Conservation (phyloP, 768 basidiomycete genomes). For the Kwoniella sp. region DNA sequence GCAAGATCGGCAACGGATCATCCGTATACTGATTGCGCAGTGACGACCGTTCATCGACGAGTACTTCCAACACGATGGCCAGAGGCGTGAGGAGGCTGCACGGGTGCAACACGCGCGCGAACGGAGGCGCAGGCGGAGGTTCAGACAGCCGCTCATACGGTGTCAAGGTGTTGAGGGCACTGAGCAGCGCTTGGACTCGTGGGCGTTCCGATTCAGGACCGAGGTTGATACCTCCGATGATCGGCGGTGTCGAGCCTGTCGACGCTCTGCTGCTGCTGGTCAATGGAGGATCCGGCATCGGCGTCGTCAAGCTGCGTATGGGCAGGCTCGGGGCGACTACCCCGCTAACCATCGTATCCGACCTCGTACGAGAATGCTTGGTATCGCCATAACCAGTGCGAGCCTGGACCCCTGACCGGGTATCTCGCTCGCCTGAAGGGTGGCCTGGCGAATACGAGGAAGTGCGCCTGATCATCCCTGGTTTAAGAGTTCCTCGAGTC, state of each 20-base stretch:
- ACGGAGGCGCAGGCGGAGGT: slow-evolving; percentile 4
- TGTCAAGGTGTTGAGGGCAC: slow-evolving; percentile 1
- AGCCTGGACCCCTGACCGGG: too few species aligned
- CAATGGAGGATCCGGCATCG: too few species aligned
- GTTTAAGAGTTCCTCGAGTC: too few species aligned
- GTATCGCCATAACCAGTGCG: too few species aligned
- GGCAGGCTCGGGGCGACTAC: too few species aligned
- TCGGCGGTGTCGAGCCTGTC: neutral
- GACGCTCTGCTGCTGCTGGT: neutral
- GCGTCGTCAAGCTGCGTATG: too few species aligned
- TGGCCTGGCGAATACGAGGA: too few species aligned
- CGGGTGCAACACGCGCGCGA: slow-evolving; percentile 15
- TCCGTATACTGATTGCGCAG: slow-evolving; percentile 5
- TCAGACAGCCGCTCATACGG: slow-evolving; percentile 1
- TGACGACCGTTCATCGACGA: slow-evolving; percentile 31
- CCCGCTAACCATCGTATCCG: too few species aligned
- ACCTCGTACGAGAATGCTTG: too few species aligned
- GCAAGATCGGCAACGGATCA: slow-evolving; percentile 12
- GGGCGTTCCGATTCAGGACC: neutral
- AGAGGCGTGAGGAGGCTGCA: slow-evolving; percentile 22
- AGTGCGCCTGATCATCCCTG: too few species aligned
- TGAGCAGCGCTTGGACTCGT: slow-evolving; percentile 2
- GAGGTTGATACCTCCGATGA: neutral
- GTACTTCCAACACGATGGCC: slow-evolving; percentile 32
- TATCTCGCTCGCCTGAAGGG: too few species aligned